Evolutionary conservation across 2,329 filamentous ascomycete species (phyloP).

Genomic region (Ophiostoma tasmaniense): DNA sequence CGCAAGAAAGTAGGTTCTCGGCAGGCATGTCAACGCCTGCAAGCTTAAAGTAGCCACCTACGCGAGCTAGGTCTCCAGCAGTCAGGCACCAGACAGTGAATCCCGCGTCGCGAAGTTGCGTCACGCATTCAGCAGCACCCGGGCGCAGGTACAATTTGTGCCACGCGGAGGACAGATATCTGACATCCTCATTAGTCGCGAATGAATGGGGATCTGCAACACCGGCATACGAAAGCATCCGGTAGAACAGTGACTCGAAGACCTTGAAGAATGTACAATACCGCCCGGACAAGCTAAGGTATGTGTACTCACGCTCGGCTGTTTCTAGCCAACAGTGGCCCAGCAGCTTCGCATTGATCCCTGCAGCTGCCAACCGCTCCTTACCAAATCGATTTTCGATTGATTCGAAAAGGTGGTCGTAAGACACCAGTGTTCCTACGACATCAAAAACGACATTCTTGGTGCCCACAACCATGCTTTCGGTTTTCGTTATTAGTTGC

Average conservation of each 20-base stretch:
- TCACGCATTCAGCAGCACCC: background rate
- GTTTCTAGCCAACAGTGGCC: background rate
- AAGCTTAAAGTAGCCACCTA: background rate
- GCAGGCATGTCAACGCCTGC: background rate
- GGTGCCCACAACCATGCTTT: background rate
- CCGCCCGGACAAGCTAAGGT: background rate
- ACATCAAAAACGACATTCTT: background rate
- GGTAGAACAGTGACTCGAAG: background rate
- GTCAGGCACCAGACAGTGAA: background rate
- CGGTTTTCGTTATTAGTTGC: background rate
- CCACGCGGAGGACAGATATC: background rate
- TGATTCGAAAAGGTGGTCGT: background rate
- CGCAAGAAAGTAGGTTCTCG: background rate
- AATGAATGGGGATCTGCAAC: background rate
- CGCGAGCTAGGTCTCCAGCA: background rate
- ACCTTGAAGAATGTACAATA: background rate
- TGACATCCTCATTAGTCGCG: background rate
- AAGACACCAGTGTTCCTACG: background rate
- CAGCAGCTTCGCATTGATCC: background rate
- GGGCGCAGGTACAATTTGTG: background rate
- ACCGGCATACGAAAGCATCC: background rate
- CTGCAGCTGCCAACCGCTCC: background rate
- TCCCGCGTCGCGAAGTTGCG: background rate
- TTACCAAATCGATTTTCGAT: background rate
- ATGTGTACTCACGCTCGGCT: background rate